Evolutionary conservation across 2,329 filamentous ascomycete genomes (phyloP).

Genomic region (Phaeophleospora eucalypticola): DNA sequence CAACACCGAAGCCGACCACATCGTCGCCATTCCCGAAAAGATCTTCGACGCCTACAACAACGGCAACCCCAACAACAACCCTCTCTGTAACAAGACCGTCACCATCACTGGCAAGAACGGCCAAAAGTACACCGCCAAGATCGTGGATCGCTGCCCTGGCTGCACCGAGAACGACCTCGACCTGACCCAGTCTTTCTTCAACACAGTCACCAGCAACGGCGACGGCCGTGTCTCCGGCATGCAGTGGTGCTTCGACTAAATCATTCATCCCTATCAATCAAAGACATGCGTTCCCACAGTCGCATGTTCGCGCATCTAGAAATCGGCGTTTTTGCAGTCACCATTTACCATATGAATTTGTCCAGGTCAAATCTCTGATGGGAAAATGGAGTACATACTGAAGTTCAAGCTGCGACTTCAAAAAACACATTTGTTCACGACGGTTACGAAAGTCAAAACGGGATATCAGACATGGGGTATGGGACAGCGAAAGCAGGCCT

Average conservation of each 20-base stretch:
- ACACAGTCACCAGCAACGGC: slow-evolving; percentile 30
- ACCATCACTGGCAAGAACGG: slow-evolving; percentile 57
- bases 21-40: slow-evolving; percentile 64
- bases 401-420: too few species aligned
- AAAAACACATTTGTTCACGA: too few species aligned
- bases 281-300: too few species aligned
- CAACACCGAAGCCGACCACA: slow-evolving; percentile 54
- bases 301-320: too few species aligned
- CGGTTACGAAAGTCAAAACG: too few species aligned
- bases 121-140: slow-evolving; percentile 53
- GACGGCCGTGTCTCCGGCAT: slow-evolving; percentile 42
- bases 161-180: slow-evolving; percentile 58
- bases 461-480: too few species aligned
- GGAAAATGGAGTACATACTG: too few species aligned
- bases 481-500: too few species aligned
- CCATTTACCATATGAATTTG: too few species aligned
- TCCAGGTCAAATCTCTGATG: too few species aligned
- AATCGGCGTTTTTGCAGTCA: too few species aligned
- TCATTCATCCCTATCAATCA: too few species aligned
- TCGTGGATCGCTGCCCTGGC: slow-evolving; percentile 73
- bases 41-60: slow-evolving; percentile 55
- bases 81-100: slow-evolving; percentile 65
- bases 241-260: slow-evolving; percentile 40
- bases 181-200: slow-evolving; percentile 47
- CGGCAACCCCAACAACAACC: slow-evolving; percentile 58